Evolutionary conservation across 2,329 filamentous ascomycete genomes (phyloP), one percentile per base, ranked within the genome.

Genomic region (Penicillium sp.): DNA sequence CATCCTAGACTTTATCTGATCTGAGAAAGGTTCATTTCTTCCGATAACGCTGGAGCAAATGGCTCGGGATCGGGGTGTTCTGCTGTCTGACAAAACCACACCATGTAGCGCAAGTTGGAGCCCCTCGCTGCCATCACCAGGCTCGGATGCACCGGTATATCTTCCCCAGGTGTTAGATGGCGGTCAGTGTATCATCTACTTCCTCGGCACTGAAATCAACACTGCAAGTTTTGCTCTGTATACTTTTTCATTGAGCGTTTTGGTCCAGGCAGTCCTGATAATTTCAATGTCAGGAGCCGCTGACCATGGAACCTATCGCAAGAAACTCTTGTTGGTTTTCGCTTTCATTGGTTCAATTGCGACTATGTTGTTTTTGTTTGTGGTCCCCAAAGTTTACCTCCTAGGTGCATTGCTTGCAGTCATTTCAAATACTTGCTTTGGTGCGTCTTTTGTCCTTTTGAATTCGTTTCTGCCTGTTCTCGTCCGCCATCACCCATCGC

Each of bases 221-320:
- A 97, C 93, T 0, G 92, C 93, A 35, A 95, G 90, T 73, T 97
- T 97, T 73, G 93, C 91, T 71, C 96, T 97, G 91, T 97, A 97
- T 76, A 97, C 91, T 2, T 99, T 99, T 75, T 96, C 91, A 55
- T 80, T 95, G 67, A 95, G 90, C 70, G 94, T 99, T 1, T 75
- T 97, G 19, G 74, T 97, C 11, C 94, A 99, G 72, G 89, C 92
- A 1, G 75, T 97, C 28, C 78, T 97, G 30, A 95, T 99, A 41
- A 91, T 99, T 61, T 96, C 91, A 69, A 96, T 99, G 80, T 96
- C 91, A 68, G 94, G 90, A 53, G 92, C 93, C 8, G 94, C 94
- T 55, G 94, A 99, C 72, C 93, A 97, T 74, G 94, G 94, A 60
- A 88, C 84, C 64, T 94, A 92, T 77, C 87, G 94, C 57, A 99